These are phyloP conservation scores for Cardamine occulta DNA, from an alignment of 345 rosid genomes.

Conservation along the genomic window DNA sequence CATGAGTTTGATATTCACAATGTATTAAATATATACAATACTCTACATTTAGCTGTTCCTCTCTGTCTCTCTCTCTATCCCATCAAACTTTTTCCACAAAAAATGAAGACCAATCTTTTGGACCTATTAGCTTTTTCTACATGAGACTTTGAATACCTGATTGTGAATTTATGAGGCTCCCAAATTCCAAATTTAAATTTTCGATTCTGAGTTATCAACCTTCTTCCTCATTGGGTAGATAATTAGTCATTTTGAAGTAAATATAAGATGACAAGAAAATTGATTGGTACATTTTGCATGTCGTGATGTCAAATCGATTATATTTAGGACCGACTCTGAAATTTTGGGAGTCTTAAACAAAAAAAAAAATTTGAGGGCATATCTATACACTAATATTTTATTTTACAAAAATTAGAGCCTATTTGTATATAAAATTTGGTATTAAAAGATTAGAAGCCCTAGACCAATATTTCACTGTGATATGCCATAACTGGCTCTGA, in stretches of 20 bases:
- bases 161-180: constrained; percentile 13
- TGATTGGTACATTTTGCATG: constrained; percentile 21
- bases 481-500: neutral
- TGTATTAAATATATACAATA: neutral
- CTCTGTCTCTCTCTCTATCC: constrained; percentile 22
- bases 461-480: too few relatives aligned
- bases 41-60: constrained; percentile 23
- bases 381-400: too few relatives aligned
- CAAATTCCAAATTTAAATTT: neutral
- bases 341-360: too few relatives aligned
- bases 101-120: constrained; percentile 44
- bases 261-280: neutral
- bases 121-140: constrained; percentile 33
- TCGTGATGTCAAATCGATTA: neutral
- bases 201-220: neutral
- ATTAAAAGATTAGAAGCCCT: too few relatives aligned
- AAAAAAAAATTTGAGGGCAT: too few relatives aligned
- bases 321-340: too few relatives aligned
- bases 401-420: too few relatives aligned
- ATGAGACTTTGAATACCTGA: constrained; percentile 26
- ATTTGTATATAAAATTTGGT: too few relatives aligned
- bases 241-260: constrained; percentile 5
- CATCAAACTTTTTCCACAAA: constrained; percentile 20
- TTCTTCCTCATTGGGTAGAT: constrained; percentile 1
- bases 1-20: constrained; percentile 16